Percentiles rank a stretch among this genome's conserved stretches.
Evolutionary conservation across 2,329 filamentous ascomycete genomes (phyloP).

Genomic region (Knufia petricola): DNA sequence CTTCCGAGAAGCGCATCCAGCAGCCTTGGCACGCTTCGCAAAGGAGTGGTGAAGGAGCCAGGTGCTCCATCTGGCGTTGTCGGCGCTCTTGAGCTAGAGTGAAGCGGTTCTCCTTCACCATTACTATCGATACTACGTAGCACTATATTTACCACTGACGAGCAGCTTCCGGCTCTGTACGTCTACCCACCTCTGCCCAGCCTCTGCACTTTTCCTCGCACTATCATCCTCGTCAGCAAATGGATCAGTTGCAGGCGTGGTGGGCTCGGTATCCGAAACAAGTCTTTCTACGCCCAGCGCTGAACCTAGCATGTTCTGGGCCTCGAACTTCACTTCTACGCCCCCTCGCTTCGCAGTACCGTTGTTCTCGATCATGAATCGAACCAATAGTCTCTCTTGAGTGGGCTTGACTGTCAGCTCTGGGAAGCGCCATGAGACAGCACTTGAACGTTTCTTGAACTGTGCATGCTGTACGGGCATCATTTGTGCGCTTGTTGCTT

Average conservation of each 20-base stretch:
- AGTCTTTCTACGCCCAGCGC: slow-evolving; percentile 53
- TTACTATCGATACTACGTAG: slow-evolving; percentile 26
- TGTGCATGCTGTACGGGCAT: slow-evolving; percentile 35
- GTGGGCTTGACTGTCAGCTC: slow-evolving; percentile 45
- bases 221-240: slow-evolving; percentile 38
- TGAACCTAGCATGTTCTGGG: slow-evolving; percentile 47
- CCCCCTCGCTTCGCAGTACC: slow-evolving; percentile 59
- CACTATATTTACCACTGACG: slow-evolving; percentile 66
- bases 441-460: slow-evolving; percentile 38
- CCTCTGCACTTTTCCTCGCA: slow-evolving; percentile 29
- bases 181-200: slow-evolving; percentile 50
- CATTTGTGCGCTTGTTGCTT: slow-evolving; percentile 38
- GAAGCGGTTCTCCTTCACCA: too few relatives aligned
- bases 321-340: slow-evolving; percentile 77
- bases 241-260: slow-evolving; percentile 32
- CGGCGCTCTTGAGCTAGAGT: too few relatives aligned
- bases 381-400: slow-evolving; percentile 66
- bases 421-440: slow-evolving; percentile 37
- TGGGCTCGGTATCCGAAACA: slow-evolving; percentile 21
- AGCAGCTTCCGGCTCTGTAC: slow-evolving; percentile 59
- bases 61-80: too few relatives aligned
- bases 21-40: too few relatives aligned
- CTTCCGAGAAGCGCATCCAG: too few relatives aligned
- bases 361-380: slow-evolving; percentile 64
- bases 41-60: too few relatives aligned